Base-by-base conservation (phyloP, 768 basidiomycete genomes). In the Gymnopilus junonius region DNA sequence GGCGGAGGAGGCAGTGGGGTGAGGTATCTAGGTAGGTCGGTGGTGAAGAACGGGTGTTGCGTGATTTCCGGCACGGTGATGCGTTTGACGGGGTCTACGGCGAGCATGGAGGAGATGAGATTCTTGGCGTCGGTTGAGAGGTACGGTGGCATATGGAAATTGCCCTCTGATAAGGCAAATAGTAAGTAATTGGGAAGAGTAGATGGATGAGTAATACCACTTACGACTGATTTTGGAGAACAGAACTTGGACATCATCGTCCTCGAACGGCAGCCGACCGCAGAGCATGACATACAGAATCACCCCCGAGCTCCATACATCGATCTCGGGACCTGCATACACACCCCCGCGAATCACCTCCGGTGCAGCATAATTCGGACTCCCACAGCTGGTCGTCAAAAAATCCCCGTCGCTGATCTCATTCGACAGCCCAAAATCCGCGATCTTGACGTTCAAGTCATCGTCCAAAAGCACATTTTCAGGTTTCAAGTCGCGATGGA, bases 301-400 rank as follows among this genome's bases (percentile, higher is more conserved):
- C n/a, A 99, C 97, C 0, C 97, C 97, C 59, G 93, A 93, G 68
- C 93, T 95, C 97, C 97, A 99, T 11, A 99, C 95, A 67, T 99
- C 97, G 70, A 99, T 97, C 77, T 99, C 97, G 0, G 97, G 96
- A 0, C 97, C 97, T 0, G 95, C 95, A 73, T 99, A 99, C 8
- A 96, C 84, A 29, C 93, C 93, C 5, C 97, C 97, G 17, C 91
- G 87, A 66, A 99, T 97, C 70, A 99, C 97, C 73, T 99, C 97
- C 1, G 97, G 97, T 0, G 97, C 97, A 59, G 97, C 97, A 70
- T 99, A 99, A 75, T 99, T 99, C 0, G 97, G 97, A 73, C 94
- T 95, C 1, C 97, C 97, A 75, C 97, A 99, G 68, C 94, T 96
- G 8, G 97, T 99, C 71, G 95, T 94, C 60, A 99, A 81, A 76